Evolutionary conservation across 129 eudicot species (phyloP), one percentile per base, ranked within the genome.

Genomic region (Chrysanthemum makinoi): DNA sequence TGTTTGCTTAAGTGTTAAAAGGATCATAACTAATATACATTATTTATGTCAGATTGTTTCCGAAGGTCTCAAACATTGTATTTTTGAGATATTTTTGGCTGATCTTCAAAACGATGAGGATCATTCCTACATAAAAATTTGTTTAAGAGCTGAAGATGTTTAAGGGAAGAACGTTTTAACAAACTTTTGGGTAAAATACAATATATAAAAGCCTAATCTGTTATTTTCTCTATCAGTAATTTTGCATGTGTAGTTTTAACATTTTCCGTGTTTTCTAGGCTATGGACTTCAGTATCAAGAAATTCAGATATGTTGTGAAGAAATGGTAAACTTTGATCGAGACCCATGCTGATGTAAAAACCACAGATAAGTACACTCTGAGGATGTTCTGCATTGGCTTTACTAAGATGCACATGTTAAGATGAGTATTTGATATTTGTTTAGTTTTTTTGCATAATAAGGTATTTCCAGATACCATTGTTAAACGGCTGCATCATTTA

Each of bases 351-450:
- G 96, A 89, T 84, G 96, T 89, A 16, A 89, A 89, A 65, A 89
- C 96, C 15, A 89, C 96, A 0, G 93, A 89, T 58, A 82, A 22
- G 77, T 89, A 69, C 79, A 86, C 88, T 28, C 64, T 89, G 30
- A 75, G 94, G 72, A 49, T 89, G 93, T 89, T 89, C 81, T 89
- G 96, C 85, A 89, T 89, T 43, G 96, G 90, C 55, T 89, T 89
- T 68, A 89, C 96, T 44, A 89, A 89, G 81, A 89, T 86, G 80
- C 94, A n/a, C n/a, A n/a, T n/a, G n/a, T n/a, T n/a, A n/a, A n/a
- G n/a, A n/a, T n/a, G n/a, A n/a, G n/a, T n/a, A n/a, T n/a, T n/a
- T n/a, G n/a, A n/a, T n/a, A n/a, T n/a, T n/a, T n/a, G n/a, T n/a
- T n/a, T n/a, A n/a, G n/a, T n/a, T n/a, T n/a, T n/a, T n/a, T n/a